Conservation (phyloP, 345 rosid genomes). For the Sonneratia alba region DNA sequence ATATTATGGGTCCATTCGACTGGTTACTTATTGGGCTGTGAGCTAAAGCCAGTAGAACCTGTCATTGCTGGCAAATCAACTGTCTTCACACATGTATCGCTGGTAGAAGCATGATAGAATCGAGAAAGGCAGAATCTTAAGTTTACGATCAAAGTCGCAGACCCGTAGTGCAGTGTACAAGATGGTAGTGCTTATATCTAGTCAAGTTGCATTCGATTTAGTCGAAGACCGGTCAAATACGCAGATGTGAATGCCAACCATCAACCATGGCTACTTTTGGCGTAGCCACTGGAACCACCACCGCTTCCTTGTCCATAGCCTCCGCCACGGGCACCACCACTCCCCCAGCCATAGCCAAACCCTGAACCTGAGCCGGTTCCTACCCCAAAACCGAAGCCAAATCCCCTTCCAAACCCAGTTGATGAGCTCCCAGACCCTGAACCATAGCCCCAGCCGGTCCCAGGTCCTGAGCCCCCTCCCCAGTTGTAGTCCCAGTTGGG, state of each 20-base stretch:
- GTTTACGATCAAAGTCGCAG: too few species aligned
- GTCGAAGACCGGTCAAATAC: background rate
- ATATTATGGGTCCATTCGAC: too few species aligned
- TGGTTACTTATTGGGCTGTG: too few species aligned
- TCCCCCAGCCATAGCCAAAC: slow-evolving; percentile 45
- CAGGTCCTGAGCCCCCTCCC: slow-evolving; percentile 84
- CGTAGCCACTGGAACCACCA: background rate
- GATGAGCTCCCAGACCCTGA: slow-evolving; percentile 71
- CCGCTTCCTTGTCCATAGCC: slow-evolving; percentile 52
- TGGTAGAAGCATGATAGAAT: too few species aligned
- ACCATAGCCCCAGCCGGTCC: slow-evolving; percentile 77
- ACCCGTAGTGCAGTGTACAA: background rate
- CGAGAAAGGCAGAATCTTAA: too few species aligned
- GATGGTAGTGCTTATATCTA: background rate
- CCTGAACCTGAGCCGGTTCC: slow-evolving; percentile 73
- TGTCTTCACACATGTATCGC: too few species aligned
- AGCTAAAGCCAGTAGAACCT: too few species aligned
- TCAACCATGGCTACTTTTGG: background rate
- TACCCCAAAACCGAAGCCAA: slow-evolving; percentile 59
- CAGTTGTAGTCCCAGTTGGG: slow-evolving; percentile 71
- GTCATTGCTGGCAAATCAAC: too few species aligned
- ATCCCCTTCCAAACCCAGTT: slow-evolving; percentile 60
- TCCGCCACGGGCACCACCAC: slow-evolving; percentile 67
- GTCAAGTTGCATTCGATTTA: background rate
- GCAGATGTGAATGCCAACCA: background rate